Base-by-base conservation (phyloP, 1,139 yeast species). In the Spencermartinsiella ligniputridi region DNA sequence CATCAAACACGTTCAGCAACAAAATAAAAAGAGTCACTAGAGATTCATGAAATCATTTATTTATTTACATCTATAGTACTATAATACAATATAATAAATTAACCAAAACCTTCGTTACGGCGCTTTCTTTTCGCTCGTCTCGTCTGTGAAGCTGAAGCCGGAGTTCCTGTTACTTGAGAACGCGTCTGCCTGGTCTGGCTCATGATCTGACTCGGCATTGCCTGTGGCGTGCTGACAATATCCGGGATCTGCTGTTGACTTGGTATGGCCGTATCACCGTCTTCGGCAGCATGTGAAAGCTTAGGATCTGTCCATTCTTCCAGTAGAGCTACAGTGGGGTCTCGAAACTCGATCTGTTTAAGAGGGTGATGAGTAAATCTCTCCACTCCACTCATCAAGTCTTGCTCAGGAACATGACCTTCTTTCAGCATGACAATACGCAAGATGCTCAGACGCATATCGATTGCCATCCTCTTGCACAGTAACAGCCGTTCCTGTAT, bases 31-130 rank as follows among this genome's bases (percentile, higher is more conserved):
- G 13, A 27, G 15, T 9, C 8, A 27, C 8, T 27, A 9, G 5
- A n/a, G n/a, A n/a, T n/a, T n/a, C n/a, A n/a, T n/a, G n/a, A 20
- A 3, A 35, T 13, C 5, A 9, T 35, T 19, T 19, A 20, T 20
- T 13, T 6, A 27, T 8, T 27, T 6, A 27, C n/a, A 20, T 19
- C 13, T 15, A 25, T 13, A 21, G 35, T 6, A 22, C 6, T 22
- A 22, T n/a, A n/a, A n/a, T n/a, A n/a, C n/a, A n/a, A n/a, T n/a
- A n/a, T n/a, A n/a, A n/a, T n/a, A n/a, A 25, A 24, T 39, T 33
- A 42, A 4, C 46, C 46, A 27, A 42, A 42, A 4, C 48, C 48
- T 32, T 45, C 48, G 13, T 22, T 34, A 34, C 42, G 32, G 27
- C 29, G 41, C 33, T 37, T 37, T 33, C 41, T 25, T 25, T 40